phyloP scores from a whole-genome alignment of 2,329 filamentous ascomycete species.

The Cercospora berteroae region DNA sequence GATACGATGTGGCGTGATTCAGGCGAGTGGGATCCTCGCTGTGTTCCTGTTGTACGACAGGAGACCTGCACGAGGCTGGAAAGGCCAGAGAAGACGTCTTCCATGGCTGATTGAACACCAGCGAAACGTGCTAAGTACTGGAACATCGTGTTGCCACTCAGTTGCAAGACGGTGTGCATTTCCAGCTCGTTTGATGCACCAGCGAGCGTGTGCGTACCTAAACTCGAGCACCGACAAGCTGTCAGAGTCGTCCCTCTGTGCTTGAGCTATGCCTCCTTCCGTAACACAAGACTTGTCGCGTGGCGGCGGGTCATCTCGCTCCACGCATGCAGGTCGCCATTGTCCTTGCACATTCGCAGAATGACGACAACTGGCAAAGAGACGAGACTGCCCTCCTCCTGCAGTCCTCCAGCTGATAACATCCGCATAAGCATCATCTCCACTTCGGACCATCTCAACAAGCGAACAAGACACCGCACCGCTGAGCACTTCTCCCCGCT shows the following conservation, averaged over 20 bases:
- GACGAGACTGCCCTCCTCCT: neutral
- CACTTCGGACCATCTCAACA: neutral
- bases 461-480: neutral
- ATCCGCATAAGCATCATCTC: neutral
- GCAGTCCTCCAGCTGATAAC: too few species aligned
- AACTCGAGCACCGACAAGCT: neutral
- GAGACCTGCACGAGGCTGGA: conserved; percentile 15
- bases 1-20: neutral
- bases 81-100: neutral
- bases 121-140: conserved; percentile 3
- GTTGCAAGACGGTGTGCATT: neutral
- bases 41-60: conserved; percentile 13
- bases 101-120: neutral
- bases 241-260: neutral
- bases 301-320: neutral
- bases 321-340: neutral
- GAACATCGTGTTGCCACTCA: neutral
- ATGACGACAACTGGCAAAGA: neutral
- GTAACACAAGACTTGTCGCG: neutral
- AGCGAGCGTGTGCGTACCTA: neutral
- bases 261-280: neutral
- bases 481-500: neutral
- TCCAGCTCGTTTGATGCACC: neutral
- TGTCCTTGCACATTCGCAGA: neutral
- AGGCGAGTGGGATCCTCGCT: neutral